Evolutionary conservation across 768 basidiomycete genomes (phyloP).

Genomic region (Amyloporia xantha): DNA sequence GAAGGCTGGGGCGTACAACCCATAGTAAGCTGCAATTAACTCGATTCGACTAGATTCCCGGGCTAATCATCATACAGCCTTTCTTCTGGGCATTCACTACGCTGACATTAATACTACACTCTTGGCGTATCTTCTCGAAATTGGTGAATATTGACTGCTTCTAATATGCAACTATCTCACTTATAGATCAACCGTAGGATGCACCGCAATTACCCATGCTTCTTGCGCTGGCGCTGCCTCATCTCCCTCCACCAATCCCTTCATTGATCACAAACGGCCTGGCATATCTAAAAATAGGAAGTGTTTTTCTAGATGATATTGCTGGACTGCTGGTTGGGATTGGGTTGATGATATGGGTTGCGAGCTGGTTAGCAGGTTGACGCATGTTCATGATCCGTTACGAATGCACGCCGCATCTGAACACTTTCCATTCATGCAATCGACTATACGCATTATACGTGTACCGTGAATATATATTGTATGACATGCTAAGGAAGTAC

Average conservation of each 20-base stretch:
- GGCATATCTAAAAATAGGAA: conserved; percentile 65
- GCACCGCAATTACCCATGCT: conserved; percentile 52
- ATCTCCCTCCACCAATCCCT: conserved; percentile 59
- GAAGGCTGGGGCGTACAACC: conserved; percentile 45
- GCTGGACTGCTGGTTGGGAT: conserved; percentile 65
- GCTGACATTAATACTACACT: conserved; percentile 64
- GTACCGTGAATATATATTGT: not conserved
- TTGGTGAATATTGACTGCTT: conserved; percentile 41
- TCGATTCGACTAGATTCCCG: not conserved
- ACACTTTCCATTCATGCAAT: not conserved
- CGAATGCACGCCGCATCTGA: not conserved
- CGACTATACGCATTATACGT: not conserved
- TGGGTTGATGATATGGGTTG: conserved; percentile 38
- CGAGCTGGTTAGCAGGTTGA: conserved; percentile 20
- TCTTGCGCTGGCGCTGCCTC: conserved; percentile 52
- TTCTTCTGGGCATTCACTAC: conserved; percentile 83
- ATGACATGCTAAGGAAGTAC: conserved; percentile 25
- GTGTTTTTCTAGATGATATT: conserved; percentile 64
- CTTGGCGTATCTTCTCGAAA: conserved; percentile 61
- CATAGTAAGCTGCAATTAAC: conserved; percentile 42
- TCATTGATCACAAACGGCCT: conserved; percentile 54
- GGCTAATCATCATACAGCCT: conserved; percentile 37
- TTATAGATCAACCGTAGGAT: conserved; percentile 44
- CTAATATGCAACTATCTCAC: not conserved
- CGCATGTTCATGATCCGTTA: conserved; percentile 5